Evolutionary conservation across 2,329 filamentous ascomycete species (phyloP).

Genomic region (Ceratocystis huliohia): DNA sequence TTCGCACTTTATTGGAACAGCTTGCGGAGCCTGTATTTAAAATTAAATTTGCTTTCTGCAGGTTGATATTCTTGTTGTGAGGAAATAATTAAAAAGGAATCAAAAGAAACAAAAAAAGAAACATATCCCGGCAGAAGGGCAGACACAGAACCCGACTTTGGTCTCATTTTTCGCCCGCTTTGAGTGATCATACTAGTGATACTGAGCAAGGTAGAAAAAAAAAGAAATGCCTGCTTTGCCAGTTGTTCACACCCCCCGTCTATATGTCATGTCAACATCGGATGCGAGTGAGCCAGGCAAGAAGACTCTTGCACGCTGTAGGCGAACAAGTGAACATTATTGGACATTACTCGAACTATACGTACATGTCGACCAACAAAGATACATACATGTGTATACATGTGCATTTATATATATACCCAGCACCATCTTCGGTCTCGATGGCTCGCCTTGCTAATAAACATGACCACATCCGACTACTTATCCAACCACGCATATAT

Average conservation of each 20-base stretch:
- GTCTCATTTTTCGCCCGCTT: neutral
- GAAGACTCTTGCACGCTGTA: neutral
- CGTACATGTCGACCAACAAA: too few relatives aligned
- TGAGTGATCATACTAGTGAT: neutral
- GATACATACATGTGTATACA: too few relatives aligned
- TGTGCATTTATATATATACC: too few relatives aligned
- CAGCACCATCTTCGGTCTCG: too few relatives aligned
- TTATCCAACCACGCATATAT: too few relatives aligned
- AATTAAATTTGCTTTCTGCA: neutral
- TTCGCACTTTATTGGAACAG: neutral
- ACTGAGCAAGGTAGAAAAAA: neutral
- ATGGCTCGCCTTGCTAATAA: too few relatives aligned
- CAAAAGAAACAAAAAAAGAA: conserved; percentile 15
- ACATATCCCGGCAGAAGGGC: neutral
- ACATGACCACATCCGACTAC: too few relatives aligned
- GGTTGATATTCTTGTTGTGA: neutral
- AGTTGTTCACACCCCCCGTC: neutral
- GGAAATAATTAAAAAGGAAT: neutral
- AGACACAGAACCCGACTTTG: neutral
- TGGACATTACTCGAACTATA: too few relatives aligned
- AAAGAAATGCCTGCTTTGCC: neutral
- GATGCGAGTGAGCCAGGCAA: neutral
- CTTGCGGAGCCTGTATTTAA: neutral
- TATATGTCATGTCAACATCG: neutral
- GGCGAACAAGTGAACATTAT: too few relatives aligned